A percentile compares a stretch with the other conserved stretches of the same genome.
These are phyloP conservation scores for Phaseolus coccineus DNA, from an alignment of 331 rosid genomes.

Conservation along the genomic window DNA sequence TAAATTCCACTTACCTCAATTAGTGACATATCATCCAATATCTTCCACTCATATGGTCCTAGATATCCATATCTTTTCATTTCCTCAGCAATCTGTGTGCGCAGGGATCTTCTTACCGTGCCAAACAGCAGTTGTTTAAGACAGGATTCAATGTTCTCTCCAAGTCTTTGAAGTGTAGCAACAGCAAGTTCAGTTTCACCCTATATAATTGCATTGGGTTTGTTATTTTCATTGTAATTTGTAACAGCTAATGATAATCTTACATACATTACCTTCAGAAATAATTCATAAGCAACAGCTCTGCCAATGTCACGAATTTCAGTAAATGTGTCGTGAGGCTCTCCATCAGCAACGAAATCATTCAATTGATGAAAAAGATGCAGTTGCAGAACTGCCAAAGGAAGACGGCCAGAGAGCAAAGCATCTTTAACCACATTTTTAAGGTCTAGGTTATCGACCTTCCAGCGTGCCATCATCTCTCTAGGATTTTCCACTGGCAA, in stretches of 20 bases:
- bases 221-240: constrained; percentile 34
- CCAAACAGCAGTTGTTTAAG: constrained; percentile 91
- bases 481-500: constrained; percentile 80
- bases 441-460: constrained; percentile 81
- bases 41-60: constrained; percentile 89
- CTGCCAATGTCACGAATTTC: constrained; percentile 97
- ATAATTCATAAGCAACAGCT: constrained; percentile 93
- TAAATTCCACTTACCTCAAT: constrained; percentile 73
- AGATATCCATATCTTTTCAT: constrained; percentile 84
- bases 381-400: constrained; percentile 94
- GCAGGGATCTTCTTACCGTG: constrained; percentile 85
- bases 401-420: constrained; percentile 93
- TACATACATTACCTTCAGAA: constrained; percentile 78
- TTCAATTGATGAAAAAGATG: constrained; percentile 76
- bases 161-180: constrained; percentile 90
- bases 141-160: constrained; percentile 89
- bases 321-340: constrained; percentile 77
- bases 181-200: constrained; percentile 96
- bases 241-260: constrained; percentile 36
- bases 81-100: constrained; percentile 77
- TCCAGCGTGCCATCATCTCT: constrained; percentile 98
- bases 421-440: constrained; percentile 95
- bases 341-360: constrained; percentile 70
- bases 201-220: constrained; percentile 58
- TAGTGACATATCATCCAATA: constrained; percentile 76